Base-by-base conservation (phyloP, 139 green algal species). In the Trebouxia sp. region DNA sequence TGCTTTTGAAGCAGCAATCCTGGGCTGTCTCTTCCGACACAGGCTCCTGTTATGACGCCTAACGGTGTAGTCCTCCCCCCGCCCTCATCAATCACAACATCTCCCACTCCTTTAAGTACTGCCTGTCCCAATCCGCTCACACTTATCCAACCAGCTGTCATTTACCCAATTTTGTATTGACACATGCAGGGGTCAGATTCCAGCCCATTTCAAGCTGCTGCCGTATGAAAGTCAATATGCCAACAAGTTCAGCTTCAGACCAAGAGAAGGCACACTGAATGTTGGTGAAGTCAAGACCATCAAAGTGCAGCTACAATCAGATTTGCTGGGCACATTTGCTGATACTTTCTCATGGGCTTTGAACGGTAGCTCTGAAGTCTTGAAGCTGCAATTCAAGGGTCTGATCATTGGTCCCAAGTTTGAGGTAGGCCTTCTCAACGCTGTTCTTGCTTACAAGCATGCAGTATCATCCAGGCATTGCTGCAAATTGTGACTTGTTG, bases 201-300 rank as follows among this genome's bases (percentile, higher is more conserved):
- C 78, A 39, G 74, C 75, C 5, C 37, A 75, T 41, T 87, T 83
- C 51, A 51, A 81, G 56, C 85, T 92, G 37, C 69, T 88, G 65
- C 86, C 85, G 5, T 79, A 83, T n/a, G 26, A 75, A 5, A 88
- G 55, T 5, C 50, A 66, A 7, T 93, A 94, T 84, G 88, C 83
- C 70, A 81, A 62, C 35, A 91, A 88, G 78, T 96, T 97, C 82
- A 80, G n/a, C 3, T 97, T 97, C 83, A 86, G 92, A 72, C 93
- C 93, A 4, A 24, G 69, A 8, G n/a, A 17, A 6, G 93, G 93
- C 6, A 72, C 86, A 37, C 78, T 97, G 32, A 32, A 62, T 26
- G 77, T 85, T 17, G 87, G 82, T 4, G 58, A 81, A 65, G 75
- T 75, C 2, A 65, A 85, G 51, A 82, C 43, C 67, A 84, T 95